These are phyloP conservation scores for Penicillium longicatenatum DNA, from an alignment of 495 filamentous ascomycete species.

Conservation along the genomic window DNA sequence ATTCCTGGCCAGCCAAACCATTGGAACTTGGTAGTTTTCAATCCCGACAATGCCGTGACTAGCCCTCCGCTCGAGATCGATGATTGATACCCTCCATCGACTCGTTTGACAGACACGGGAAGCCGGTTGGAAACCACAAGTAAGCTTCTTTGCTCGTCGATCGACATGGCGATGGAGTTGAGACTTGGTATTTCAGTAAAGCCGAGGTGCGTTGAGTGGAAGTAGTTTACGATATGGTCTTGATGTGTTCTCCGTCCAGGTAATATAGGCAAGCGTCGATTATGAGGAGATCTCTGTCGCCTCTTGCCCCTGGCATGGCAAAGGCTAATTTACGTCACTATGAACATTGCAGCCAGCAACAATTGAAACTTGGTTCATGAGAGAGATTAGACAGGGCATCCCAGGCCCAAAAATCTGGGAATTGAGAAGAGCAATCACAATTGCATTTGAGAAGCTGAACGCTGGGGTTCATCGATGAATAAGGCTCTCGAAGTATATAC, in stretches of 20 bases:
- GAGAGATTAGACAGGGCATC: too few species aligned
- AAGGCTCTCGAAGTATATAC: too few species aligned
- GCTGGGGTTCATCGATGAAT: too few species aligned
- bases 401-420: too few species aligned
- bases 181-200: too few species aligned
- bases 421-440: too few species aligned
- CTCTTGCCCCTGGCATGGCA: slow-evolving; percentile 23
- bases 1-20: slow-evolving; percentile 96
- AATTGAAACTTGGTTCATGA: background rate
- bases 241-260: background rate
- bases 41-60: slow-evolving; percentile 80
- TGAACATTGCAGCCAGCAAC: slow-evolving; percentile 1
- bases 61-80: slow-evolving; percentile 87
- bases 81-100: slow-evolving; percentile 71
- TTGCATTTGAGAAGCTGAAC: too few species aligned
- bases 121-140: slow-evolving; percentile 84
- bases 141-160: slow-evolving; percentile 44
- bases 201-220: too few species aligned
- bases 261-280: background rate
- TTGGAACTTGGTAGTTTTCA: slow-evolving; percentile 82
- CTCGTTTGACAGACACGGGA: slow-evolving; percentile 7
- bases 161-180: slow-evolving; percentile 7
- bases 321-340: slow-evolving; percentile 23
- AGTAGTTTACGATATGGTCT: background rate
- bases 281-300: slow-evolving; percentile 2